Base-by-base conservation (phyloP, 2,329 filamentous ascomycete genomes). In the Proliferodiscus dingleyae region DNA sequence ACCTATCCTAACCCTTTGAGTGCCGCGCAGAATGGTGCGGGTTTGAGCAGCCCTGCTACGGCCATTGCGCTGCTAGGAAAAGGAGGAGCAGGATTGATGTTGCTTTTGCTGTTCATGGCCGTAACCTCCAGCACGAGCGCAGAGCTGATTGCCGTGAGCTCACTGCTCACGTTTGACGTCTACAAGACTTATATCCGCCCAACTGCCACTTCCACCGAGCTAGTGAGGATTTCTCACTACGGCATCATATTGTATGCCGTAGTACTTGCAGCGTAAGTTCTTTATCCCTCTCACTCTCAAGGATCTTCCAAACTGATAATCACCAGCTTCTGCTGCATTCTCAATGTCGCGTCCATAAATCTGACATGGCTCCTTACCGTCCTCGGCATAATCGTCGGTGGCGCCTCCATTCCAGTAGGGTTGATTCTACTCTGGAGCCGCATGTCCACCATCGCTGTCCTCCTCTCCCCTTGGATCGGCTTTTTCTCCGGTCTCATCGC, bases 71-170 rank as follows among this genome's bases (percentile, higher is more conserved):
- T 71, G 5, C 56, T 69, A 2, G 64, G 66, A 1, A 61, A 54
- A 28, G 62, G 62, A n/a, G 66, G 65, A 2, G 62, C 64, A 0
- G 62, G 57, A 2, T 54, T 64, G 9, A 52, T 68, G 52, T 56
- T 68, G 10, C 53, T 73, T 4, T 61, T 71, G 13, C 62, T 72
- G 0, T 73, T 73, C 61, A 73, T 73, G 71, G 69, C 70, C 4
- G 68, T 71, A 5, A 73, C 71, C 0, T 64, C 61, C 4, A 66
- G 66, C 1, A 70, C 70, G 36, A 67, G 52, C 2, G 68, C 70
- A 0, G 69, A 73, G 45, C 62, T 72, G 4, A 71, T 73, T 13
- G 69, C 64, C 3, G 63, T 66, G 3, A 65, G 64, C 2, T 64
- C 64, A 3, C 47, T 70, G 2, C 54, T 67, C 22, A 67, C 66